Base-by-base conservation (phyloP, 768 basidiomycete species). In the Collybiopsis confluens region DNA sequence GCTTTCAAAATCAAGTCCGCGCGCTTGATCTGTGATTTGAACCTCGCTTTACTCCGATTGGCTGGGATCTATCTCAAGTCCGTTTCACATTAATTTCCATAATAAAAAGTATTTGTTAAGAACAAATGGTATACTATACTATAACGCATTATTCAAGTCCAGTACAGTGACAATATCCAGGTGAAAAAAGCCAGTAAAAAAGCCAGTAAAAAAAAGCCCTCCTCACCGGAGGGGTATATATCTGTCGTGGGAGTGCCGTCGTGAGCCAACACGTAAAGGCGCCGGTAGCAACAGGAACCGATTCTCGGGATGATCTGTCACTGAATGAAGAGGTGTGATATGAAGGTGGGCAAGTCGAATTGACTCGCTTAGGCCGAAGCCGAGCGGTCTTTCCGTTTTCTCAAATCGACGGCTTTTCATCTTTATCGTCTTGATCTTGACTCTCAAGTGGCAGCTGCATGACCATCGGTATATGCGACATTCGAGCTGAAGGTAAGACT, bases 231-330 rank as follows among this genome's bases (percentile, higher is more conserved):
- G 44, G 41, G 52, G 52, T 43, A 26, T 49, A 54, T 36, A 56
- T 50, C 54, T 67, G 68, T 66, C 65, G 75, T 76, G 68, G 75
- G 69, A 67, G 75, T 69, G 75, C 13, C 75, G 76, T 73, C 65
- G 63, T 58, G 62, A 75, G 69, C 66, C 73, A 72, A 74, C 71
- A 63, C 69, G 68, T 75, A 75, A 71, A 58, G 61, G 30, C 5
- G 66, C 69, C 70, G 73, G 69, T 76, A 68, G 77, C 77, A 78
- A 79, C 77, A 71, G 67, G 57, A 78, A 80, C 60, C 58, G 65
- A 68, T 64, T 55, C 60, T 64, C 59, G 62, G 64, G 62, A 64
- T 62, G 70, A 72, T 73, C 73, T 71, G 69, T 73, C 72, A 72
- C 65, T 66, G 60, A 60, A 64, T 64, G 42, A n/a, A 18, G 21